Base-by-base conservation (phyloP, 2,329 filamentous ascomycete genomes). In the Xylogone sp. region DNA sequence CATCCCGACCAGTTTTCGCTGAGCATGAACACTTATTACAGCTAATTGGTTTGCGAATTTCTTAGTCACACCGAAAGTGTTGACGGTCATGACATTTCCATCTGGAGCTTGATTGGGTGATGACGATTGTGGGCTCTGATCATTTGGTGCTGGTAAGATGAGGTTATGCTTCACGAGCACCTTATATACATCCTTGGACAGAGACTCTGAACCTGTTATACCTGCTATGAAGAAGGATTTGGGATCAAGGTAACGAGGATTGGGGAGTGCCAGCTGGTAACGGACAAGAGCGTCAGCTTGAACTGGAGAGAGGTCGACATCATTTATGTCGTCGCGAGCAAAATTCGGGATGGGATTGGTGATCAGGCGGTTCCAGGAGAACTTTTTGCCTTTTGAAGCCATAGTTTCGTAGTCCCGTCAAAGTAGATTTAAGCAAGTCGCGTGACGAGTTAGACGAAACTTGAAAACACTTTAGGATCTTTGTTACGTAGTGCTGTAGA, bases 21-120 rank as follows among this genome's bases (percentile, higher is more conserved):
- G 60, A 3, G 51, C 58, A 51, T 60, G 52, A 2, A 48, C 51
- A 8, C 49, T 54, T 46, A 65, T 60, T 2, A 49, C 44, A 2
- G 60, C 49, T 9, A 62, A 34, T 39, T 65, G 61, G 44, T 56
- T 54, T 2, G 60, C 52, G 45, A 64, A 61, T 8, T 55, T 43
- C 24, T 57, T 58, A 2, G 50, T 58, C 13, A 65, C 56, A 2
- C 39, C 46, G 1, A 39, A 22, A 0, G 56, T 60, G 20, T 57
- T 59, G 45, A 64, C 52, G 7, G 56, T 49, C 22, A 48, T 52
- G 10, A 20, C 42, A 12, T 45, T 53, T 19, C 39, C 20, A 10
- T 49, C 43, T 18, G 42, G 42, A 10, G 45, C 44, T 31, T 50
- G 48, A 19, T 50, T 53, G 12, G 54, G 29, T 19, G 48, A 16